Evolutionary conservation across 2,329 filamentous ascomycete genomes (phyloP), one percentile per base, ranked within the genome.

Genomic region (Xylariales sp.): DNA sequence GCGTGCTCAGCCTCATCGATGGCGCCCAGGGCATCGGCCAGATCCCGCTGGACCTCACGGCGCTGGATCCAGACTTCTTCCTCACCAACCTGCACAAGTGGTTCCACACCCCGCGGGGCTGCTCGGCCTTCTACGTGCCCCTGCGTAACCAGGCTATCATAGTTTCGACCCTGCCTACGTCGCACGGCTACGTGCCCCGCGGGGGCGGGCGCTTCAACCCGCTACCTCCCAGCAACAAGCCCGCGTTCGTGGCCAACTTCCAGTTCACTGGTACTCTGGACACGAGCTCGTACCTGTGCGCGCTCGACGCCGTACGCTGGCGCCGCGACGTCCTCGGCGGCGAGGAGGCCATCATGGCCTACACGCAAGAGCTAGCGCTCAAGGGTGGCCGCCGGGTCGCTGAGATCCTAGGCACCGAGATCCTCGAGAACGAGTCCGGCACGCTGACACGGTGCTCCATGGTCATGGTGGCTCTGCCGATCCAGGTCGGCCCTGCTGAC

Each of bases 61-160:
- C 63, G 4, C 64, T 89, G 3, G 76, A 89, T 45, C 82, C 88
- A 0, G 90, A 96, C 60, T 96, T 95, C 64, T 87, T 94, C 54
- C 75, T 91, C 12, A 83, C 74, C 39, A 96, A 96, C 59, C 87
- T 81, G 50, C 87, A 95, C 67, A 95, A 95, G 67, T 97, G 91
- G 91, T 78, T 96, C 6, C 82, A 79, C 53, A 77, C 79, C 1
- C 91, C 90, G 1, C 80, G 90, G 21, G 84, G 83, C 13, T 89
- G 85, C 55, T 88, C 88, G 3, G 67, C 93, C 4, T 77, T 96
- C 47, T 85, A 94, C 60, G 85, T 93, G 1, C 85, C 89, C 0
- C 42, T 69, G 14, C 74, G 83, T 16, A 89, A 94, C 59, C 91
- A 96, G 58, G 65, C 69, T 33, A 61, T 94, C 29, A 78, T 96